Evolutionary conservation across 2,329 filamentous ascomycete genomes (phyloP), one percentile per base, ranked within the genome.

Genomic region (Trichoderma breve): DNA sequence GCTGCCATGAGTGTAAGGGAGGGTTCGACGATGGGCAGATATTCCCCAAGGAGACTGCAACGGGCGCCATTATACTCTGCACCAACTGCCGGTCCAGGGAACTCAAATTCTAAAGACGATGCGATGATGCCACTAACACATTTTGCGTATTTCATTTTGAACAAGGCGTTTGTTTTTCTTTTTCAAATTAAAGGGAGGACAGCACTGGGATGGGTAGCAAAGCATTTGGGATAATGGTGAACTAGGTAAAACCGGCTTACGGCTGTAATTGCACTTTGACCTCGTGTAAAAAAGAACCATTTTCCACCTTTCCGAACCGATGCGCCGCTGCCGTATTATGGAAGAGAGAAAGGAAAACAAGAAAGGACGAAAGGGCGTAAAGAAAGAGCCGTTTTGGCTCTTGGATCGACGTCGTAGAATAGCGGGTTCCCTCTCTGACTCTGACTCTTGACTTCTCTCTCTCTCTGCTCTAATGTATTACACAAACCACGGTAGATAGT

Each of bases 21-120:
- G 86, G 87, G 0, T 91, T 92, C 75, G 86, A 88, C 43, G 89
- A 91, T 75, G 89, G 90, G 0, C 88, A 90, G 78, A 88, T 91
- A 75, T 91, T 91, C 78, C 88, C 89, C 53, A 86, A 87, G 73
- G 83, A 87, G 67, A 84, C 85, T 26, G 75, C 78, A 1, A 83
- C 82, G n/a, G 84, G 84, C 4, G 84, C 83, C 73, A 81, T 88
- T 61, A 86, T 91, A 24, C 80, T 90, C 73, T 92, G 90, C 79
- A 90, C 88, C n/a, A 79, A 77, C 12, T 92, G 90, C 77, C 86
- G 89, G 74, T 83, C 86, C 76, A 84, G 82, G 74, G 88, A 91
- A 80, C 82, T 91, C 75, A 92, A 91, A 83, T 84, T 76, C 73
- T 82, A 14, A 60, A 78, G 82, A 30, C 4, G 71, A 71, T 65